Evolutionary conservation across 2,329 filamentous ascomycete genomes (phyloP), one percentile per base, ranked within the genome.

Genomic region (Hypoxylon sp.): DNA sequence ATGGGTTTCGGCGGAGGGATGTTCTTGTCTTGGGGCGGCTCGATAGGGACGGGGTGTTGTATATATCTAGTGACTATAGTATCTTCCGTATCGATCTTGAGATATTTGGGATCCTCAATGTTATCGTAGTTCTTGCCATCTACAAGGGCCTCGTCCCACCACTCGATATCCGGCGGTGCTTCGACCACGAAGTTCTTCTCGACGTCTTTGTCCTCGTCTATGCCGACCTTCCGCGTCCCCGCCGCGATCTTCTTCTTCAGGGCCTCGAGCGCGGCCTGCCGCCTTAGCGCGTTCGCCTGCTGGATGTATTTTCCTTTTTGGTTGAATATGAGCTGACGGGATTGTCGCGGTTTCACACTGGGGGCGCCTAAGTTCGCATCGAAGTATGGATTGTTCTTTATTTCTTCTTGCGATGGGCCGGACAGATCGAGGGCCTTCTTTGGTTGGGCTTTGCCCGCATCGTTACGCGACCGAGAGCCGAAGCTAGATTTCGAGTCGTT

Each of bases 241-340:
- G 92, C 92, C 1, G 95, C 95, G 73, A 99, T 97, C 62, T 92
- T 88, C 83, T 92, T 94, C 81, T 98, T 98, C 90, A 99, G 95
- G 69, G 91, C 91, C 83, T 99, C 97, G 29, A 99, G 85, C 55
- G 92, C 91, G 46, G 92, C 94, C 81, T 98, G 94, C 67, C 94
- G 89, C 69, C 96, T 91, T 58, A 98, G 83, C 63, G 94, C 94
- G 78, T 93, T 95, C 6, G 93, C 96, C 81, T 98, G 95, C 71
- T 94, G 91, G 67, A 98, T 97, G 77, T 97, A 98, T 86, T 98
- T 98, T 59, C 96, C 96, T 80, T 97, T 97, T 74, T 94, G 91
- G 75, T 98, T 97, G 84, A 99, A 98, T 11, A 94, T 83, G 17
- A 99, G 85, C 71, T 93, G 90, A 66, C 93, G 90, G 10, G 93